A percentile compares a stretch with the other conserved stretches of the same genome.
Evolutionary conservation across 169 alveolate genomes (phyloP).

Genomic region (Besnoitia besnoiti): DNA sequence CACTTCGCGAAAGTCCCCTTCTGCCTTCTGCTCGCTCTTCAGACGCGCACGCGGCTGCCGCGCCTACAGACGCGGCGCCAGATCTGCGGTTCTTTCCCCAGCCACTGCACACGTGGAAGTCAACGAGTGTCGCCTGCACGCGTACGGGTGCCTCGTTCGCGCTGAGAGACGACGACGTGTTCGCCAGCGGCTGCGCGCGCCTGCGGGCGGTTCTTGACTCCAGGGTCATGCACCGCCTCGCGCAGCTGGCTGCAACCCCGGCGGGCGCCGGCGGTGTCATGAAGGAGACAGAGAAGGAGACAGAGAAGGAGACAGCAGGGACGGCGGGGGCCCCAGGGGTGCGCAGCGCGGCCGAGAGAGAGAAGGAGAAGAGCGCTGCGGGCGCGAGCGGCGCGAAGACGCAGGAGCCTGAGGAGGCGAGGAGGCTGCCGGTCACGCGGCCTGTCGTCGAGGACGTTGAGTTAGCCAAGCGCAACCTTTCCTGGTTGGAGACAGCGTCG

Average conservation of each 20-base stretch:
- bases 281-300: neutral
- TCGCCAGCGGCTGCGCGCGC: neutral
- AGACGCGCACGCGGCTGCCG: neutral
- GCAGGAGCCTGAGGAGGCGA: neutral
- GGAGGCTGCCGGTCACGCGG: too few relatives aligned
- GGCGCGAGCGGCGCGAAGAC: too few relatives aligned
- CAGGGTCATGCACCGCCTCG: neutral
- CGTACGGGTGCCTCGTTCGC: neutral
- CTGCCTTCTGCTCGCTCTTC: neutral
- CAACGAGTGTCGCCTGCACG: neutral
- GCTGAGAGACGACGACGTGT: neutral
- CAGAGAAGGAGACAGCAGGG: neutral
- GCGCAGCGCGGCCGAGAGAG: neutral
- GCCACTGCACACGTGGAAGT: neutral
- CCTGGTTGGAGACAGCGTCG: neutral
- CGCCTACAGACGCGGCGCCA: neutral
- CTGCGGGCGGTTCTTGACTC: neutral
- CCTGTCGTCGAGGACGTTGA: constrained; percentile 3
- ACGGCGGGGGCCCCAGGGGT: too few relatives aligned
- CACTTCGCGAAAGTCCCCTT: neutral
- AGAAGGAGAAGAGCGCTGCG: neutral
- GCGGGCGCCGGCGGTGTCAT: neutral
- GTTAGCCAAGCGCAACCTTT: neutral
- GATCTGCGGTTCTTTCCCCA: neutral
- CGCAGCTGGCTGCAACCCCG: neutral